Conservation (phyloP, 495 filamentous ascomycete genomes). For the Lindgomyces ingoldianus region DNA sequence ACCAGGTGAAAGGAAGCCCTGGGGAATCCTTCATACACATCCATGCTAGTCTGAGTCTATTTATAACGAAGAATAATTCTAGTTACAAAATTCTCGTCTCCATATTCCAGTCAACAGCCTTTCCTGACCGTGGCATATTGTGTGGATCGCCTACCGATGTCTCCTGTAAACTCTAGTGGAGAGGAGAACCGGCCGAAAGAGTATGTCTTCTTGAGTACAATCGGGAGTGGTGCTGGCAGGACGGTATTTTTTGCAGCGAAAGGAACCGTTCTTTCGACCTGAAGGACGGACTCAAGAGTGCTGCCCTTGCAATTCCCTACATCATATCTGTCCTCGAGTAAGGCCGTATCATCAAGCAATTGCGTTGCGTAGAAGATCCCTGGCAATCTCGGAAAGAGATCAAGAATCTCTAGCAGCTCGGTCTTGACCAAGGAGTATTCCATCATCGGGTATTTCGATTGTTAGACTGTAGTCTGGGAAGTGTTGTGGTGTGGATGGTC, state of each 20-base stretch:
- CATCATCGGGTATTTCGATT: background rate
- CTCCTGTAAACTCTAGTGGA: background rate
- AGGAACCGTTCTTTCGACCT: background rate
- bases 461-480: background rate
- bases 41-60: too few relatives aligned
- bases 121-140: too few relatives aligned
- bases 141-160: too few relatives aligned
- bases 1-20: too few relatives aligned
- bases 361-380: background rate
- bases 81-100: too few relatives aligned
- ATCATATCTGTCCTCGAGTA: background rate
- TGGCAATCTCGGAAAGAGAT: background rate
- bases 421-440: background rate
- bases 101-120: too few relatives aligned
- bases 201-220: background rate
- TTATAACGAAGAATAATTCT: too few relatives aligned
- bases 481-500: background rate
- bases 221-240: background rate
- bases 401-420: background rate
- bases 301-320: background rate
- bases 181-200: background rate
- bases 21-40: too few relatives aligned
- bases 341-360: background rate
- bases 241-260: background rate
- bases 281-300: background rate